Evolutionary conservation across 345 rosid genomes (phyloP).

Genomic region (Citrus inodora): DNA sequence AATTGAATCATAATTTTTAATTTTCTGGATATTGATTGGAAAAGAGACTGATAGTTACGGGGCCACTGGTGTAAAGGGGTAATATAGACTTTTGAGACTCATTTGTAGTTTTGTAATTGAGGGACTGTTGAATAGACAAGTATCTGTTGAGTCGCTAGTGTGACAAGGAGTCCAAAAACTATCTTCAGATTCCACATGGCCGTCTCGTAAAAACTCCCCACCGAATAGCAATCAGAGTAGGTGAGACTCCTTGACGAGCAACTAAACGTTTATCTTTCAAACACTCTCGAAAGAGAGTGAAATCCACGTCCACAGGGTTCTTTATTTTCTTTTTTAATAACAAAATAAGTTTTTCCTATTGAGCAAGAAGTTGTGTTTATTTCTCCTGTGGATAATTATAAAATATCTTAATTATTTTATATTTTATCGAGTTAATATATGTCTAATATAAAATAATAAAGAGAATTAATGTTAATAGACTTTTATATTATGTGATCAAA

Average conservation of each 20-base stretch:
- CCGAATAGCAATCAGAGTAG: slow-evolving; percentile 1
- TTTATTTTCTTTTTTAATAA: not conserved
- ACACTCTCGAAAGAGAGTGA: not conserved
- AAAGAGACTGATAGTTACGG: too few relatives aligned
- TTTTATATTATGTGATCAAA: too few relatives aligned
- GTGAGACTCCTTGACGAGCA: not conserved
- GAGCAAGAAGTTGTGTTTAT: too few relatives aligned
- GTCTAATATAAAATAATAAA: too few relatives aligned
- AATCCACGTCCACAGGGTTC: not conserved
- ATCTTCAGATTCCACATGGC: slow-evolving; percentile 24
- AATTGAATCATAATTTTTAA: too few relatives aligned
- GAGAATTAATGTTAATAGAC: too few relatives aligned
- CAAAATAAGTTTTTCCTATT: not conserved
- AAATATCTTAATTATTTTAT: too few relatives aligned
- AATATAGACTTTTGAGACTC: not conserved
- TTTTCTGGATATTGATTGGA: too few relatives aligned
- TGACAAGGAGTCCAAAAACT: slow-evolving; percentile 13
- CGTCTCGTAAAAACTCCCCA: not conserved
- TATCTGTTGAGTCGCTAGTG: not conserved
- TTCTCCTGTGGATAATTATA: too few relatives aligned
- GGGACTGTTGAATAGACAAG: not conserved
- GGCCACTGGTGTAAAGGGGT: not conserved
- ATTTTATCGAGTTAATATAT: too few relatives aligned
- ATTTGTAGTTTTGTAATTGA: not conserved
- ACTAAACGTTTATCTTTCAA: not conserved